These are phyloP conservation scores for Psophocarpus tetragonolobus DNA, from an alignment of 306 rosid genomes.

Conservation along the genomic window DNA sequence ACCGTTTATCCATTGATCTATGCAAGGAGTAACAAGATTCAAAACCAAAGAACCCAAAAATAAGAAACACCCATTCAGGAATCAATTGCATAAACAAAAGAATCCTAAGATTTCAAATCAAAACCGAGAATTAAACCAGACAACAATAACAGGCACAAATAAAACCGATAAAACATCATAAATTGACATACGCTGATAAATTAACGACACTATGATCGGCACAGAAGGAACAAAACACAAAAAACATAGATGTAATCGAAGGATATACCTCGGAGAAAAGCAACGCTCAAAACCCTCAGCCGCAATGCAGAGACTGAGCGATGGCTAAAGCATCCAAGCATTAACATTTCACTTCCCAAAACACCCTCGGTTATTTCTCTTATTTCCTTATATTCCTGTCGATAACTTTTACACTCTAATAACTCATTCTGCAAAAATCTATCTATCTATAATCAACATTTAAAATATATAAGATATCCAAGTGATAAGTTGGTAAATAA, in stretches of 20 bases:
- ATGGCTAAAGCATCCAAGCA: background rate
- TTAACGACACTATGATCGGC: background rate
- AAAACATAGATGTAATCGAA: background rate
- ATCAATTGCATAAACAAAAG: background rate
- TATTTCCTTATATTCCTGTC: background rate
- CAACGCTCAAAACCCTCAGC: constrained; percentile 17
- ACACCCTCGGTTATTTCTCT: background rate
- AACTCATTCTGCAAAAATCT: too few species aligned
- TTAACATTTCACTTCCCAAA: background rate
- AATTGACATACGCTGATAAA: background rate
- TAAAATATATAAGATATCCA: too few species aligned
- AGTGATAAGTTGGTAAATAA: too few species aligned
- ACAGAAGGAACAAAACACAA: background rate
- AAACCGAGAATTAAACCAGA: background rate
- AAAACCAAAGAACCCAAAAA: background rate
- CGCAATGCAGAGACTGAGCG: constrained; percentile 21
- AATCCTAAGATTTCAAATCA: background rate
- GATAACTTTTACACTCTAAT: too few species aligned
- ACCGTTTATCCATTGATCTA: background rate
- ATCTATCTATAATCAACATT: too few species aligned
- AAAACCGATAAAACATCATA: background rate
- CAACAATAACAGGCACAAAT: background rate
- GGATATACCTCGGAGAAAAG: background rate
- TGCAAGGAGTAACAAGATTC: too few species aligned
- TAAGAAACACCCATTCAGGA: background rate